Conservation (phyloP, 441 rosid genomes). For the Brassica hybrid region DNA sequence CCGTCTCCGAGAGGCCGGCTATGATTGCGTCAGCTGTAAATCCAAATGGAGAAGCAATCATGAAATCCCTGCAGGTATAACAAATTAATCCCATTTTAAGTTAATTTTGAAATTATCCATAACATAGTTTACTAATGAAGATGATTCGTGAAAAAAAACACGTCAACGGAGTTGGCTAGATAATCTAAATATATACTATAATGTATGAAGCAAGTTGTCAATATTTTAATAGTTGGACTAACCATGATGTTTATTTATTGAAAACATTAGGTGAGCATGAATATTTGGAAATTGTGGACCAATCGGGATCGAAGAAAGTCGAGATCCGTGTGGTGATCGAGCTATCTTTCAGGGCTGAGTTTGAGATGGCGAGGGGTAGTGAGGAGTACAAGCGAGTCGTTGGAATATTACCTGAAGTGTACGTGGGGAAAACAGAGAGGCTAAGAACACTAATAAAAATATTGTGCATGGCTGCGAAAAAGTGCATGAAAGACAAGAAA, state of each 20-base stretch:
- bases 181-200: background rate
- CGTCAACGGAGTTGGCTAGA: slow-evolving; percentile 15
- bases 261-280: slow-evolving; percentile 68
- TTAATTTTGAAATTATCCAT: background rate
- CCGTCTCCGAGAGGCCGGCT: slow-evolving; percentile 63
- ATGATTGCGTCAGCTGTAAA: slow-evolving; percentile 61
- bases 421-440: slow-evolving; percentile 78
- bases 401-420: slow-evolving; percentile 63
- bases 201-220: slow-evolving; percentile 20
- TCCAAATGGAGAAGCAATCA: slow-evolving; percentile 84
- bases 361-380: slow-evolving; percentile 76
- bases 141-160: background rate
- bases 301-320: slow-evolving; percentile 52
- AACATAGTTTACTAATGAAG: background rate
- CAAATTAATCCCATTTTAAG: background rate
- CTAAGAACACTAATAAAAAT: slow-evolving; percentile 66
- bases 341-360: slow-evolving; percentile 73
- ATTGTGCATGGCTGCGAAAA: slow-evolving; percentile 68
- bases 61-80: slow-evolving; percentile 77
- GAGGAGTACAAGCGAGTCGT: slow-evolving; percentile 65
- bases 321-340: slow-evolving; percentile 70
- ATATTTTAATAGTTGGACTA: slow-evolving; percentile 25
- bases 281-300: slow-evolving; percentile 72
- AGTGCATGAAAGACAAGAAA: slow-evolving; percentile 83
- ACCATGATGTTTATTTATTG: background rate